phyloP scores from a whole-genome alignment of 2,329 filamentous ascomycete species.

The Lecanoromycetidae sp. region DNA sequence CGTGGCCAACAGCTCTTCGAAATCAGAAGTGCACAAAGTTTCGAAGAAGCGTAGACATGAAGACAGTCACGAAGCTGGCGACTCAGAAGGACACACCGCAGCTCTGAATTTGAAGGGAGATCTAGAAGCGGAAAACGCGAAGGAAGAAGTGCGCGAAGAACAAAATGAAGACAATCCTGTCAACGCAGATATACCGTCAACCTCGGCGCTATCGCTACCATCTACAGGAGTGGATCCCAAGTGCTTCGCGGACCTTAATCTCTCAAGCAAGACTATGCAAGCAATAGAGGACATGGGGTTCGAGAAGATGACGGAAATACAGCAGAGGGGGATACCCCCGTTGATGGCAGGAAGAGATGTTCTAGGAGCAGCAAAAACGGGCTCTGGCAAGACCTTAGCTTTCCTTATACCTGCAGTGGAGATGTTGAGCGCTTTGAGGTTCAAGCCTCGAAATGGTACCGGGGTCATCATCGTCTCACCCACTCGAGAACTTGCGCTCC shows the following conservation, averaged over 20 bases:
- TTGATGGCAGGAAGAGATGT: constrained; percentile 83
- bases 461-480: constrained; percentile 88
- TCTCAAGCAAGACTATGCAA: constrained; percentile 79
- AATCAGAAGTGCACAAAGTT: constrained; percentile 2
- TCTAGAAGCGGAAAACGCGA: background rate
- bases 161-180: background rate
- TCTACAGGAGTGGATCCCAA: constrained; percentile 50
- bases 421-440: constrained; percentile 77
- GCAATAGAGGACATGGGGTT: constrained; percentile 89
- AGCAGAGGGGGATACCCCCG: constrained; percentile 74
- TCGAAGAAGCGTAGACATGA: constrained; percentile 34
- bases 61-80: background rate
- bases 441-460: constrained; percentile 55
- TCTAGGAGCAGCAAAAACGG: constrained; percentile 89
- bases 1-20: background rate
- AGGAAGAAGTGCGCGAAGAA: background rate
- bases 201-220: constrained; percentile 42
- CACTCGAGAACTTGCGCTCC: constrained; percentile 83
- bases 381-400: constrained; percentile 86
- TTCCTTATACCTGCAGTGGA: constrained; percentile 92
- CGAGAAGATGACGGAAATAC: constrained; percentile 90
- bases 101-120: background rate
- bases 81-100: background rate
- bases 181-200: constrained; percentile 38
- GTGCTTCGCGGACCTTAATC: constrained; percentile 67